Percentiles rank a stretch among this genome's conserved stretches.
These are phyloP conservation scores for Epichloe gansuensis DNA, from an alignment of 2,329 filamentous ascomycete species.

Conservation along the genomic window DNA sequence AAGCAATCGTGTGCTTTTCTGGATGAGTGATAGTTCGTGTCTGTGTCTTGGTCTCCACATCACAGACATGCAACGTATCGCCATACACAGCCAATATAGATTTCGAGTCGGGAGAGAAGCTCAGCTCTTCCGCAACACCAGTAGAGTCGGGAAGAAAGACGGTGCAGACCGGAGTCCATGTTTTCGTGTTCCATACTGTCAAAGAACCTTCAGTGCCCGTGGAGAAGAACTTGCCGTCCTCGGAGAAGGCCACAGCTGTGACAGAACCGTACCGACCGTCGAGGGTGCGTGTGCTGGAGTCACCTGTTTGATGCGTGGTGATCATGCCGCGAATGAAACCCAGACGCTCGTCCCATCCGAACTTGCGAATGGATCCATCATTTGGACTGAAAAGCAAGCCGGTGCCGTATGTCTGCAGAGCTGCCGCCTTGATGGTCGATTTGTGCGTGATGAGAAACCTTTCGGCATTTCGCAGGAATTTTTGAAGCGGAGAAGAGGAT, in stretches of 20 bases:
- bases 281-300: constrained; percentile 5
- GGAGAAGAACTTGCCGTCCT: constrained; percentile 6
- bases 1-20: constrained; percentile 5
- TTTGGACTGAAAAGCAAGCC: constrained; percentile 20
- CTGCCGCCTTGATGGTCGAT: constrained; percentile 14
- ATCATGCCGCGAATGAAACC: constrained; percentile 8
- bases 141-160: constrained; percentile 6
- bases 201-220: constrained; percentile 7
- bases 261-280: constrained; percentile 7
- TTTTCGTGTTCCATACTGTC: constrained; percentile 3
- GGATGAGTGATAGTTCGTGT: constrained; percentile 1
- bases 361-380: constrained; percentile 10
- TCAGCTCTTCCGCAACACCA: constrained; percentile 7
- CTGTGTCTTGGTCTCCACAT: constrained; percentile 5
- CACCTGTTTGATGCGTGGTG: constrained; percentile 6
- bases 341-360: constrained; percentile 9
- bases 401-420: constrained; percentile 22
- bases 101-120: constrained; percentile 7
- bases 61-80: constrained; percentile 5
- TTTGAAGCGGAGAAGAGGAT: constrained; percentile 5
- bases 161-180: constrained; percentile 3
- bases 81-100: constrained; percentile 6
- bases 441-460: constrained; percentile 15
- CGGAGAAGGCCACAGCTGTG: constrained; percentile 6
- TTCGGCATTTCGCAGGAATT: constrained; percentile 16